Conservation (phyloP, 2,329 filamentous ascomycete genomes). For the Sporothrix humicola region DNA sequence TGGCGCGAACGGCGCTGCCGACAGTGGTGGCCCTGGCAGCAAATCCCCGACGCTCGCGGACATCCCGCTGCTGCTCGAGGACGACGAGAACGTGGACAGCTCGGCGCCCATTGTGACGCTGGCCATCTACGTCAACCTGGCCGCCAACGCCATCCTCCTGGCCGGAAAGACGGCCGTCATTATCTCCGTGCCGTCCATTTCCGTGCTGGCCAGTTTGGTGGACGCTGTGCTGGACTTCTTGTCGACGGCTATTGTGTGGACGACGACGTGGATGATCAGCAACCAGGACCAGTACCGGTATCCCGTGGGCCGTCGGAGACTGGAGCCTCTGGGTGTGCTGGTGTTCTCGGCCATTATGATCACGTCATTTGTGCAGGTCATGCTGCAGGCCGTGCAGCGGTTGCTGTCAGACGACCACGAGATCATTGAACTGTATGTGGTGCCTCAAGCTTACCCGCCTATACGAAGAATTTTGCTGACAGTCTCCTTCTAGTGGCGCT, state of each 20-base stretch:
- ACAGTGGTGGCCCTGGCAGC: conserved; percentile 40
- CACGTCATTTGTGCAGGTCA: conserved; percentile 80
- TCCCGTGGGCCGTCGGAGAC: conserved; percentile 74
- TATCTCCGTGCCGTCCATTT: conserved; percentile 78
- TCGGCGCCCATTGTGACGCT: conserved; percentile 77
- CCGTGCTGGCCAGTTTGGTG: conserved; percentile 78
- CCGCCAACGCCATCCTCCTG: conserved; percentile 76
- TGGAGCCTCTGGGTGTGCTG: conserved; percentile 80
- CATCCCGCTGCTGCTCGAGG: conserved; percentile 66
- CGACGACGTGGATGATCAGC: conserved; percentile 75
- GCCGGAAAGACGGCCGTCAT: conserved; percentile 79
- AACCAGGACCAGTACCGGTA: conserved; percentile 76
- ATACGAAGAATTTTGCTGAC: neutral
- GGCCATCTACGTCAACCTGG: conserved; percentile 85
- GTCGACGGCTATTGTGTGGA: conserved; percentile 80
- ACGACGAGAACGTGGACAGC: conserved; percentile 74
- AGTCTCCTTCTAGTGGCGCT: conserved; percentile 51
- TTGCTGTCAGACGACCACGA: conserved; percentile 65
- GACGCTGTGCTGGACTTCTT: conserved; percentile 82
- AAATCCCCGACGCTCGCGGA: conserved; percentile 52
- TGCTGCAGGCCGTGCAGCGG: conserved; percentile 70
- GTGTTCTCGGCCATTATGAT: conserved; percentile 88
- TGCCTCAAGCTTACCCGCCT: neutral
- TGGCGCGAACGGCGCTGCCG: neutral
- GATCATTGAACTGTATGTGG: conserved; percentile 67